phyloP scores from a whole-genome alignment of 108 stramenopile species.

The Mayamaea pseudoterrestris region DNA sequence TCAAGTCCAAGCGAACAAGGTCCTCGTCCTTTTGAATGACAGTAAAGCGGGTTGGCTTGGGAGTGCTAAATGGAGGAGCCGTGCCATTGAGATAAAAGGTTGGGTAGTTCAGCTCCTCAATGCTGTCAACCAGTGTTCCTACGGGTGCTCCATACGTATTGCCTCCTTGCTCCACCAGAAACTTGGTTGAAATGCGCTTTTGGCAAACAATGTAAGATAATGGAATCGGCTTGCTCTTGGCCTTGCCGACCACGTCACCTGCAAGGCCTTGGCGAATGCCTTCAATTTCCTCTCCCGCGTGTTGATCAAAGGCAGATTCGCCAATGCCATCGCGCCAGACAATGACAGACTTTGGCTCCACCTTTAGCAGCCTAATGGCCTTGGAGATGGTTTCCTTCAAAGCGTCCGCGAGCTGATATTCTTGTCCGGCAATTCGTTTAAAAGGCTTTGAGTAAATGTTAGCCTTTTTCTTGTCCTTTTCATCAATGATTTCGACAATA shows the following conservation, averaged over 20 bases:
- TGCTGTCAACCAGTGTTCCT: conserved; percentile 37
- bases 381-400: conserved; percentile 27
- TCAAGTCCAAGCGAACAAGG: conserved; percentile 19
- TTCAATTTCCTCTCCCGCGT: conserved; percentile 36
- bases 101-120: conserved; percentile 30
- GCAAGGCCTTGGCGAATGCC: conserved; percentile 9
- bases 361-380: conserved; percentile 34
- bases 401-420: conserved; percentile 33
- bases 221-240: conserved; percentile 12
- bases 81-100: conserved; percentile 60
- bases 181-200: conserved; percentile 54
- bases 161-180: conserved; percentile 18
- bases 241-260: background rate
- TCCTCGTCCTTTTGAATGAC: conserved; percentile 29
- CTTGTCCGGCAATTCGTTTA: conserved; percentile 32
- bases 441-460: conserved; percentile 36
- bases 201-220: conserved; percentile 49
- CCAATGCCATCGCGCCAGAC: conserved; percentile 66
- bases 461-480: conserved; percentile 5
- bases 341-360: conserved; percentile 34
- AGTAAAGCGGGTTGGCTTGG: conserved; percentile 48
- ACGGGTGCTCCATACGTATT: conserved; percentile 16
- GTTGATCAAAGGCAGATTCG: conserved; percentile 27
- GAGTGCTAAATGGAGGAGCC: conserved; percentile 39
- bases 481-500: conserved; percentile 40